Evolutionary conservation across 2,329 filamentous ascomycete genomes (phyloP).

Genomic region (Onygenales sp.): DNA sequence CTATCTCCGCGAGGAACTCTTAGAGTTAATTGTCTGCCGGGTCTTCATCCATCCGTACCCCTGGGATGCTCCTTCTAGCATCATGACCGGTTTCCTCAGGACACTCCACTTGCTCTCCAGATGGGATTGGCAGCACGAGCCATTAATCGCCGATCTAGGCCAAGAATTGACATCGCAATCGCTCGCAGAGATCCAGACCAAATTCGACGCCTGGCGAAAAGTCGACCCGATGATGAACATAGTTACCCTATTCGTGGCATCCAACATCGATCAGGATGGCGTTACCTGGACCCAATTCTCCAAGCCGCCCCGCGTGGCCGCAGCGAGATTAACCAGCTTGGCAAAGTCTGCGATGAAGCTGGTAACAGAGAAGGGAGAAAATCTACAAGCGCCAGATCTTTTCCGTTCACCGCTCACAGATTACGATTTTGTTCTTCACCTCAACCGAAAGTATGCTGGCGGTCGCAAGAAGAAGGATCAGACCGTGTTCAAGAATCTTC

Average conservation of each 20-base stretch:
- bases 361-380: conserved; percentile 44
- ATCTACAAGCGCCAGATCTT: conserved; percentile 49
- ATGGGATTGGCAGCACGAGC: conserved; percentile 86
- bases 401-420: conserved; percentile 66
- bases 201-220: conserved; percentile 75
- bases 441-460: conserved; percentile 47
- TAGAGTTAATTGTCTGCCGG: conserved; percentile 72
- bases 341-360: conserved; percentile 65
- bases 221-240: conserved; percentile 84
- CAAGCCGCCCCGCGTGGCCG: conserved; percentile 69
- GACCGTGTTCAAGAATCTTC: conserved; percentile 66
- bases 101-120: conserved; percentile 68
- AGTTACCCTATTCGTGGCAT: conserved; percentile 70
- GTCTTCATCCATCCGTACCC: conserved; percentile 75
- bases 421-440: conserved; percentile 76
- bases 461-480: conserved; percentile 25
- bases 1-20: conserved; percentile 68
- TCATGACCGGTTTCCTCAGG: conserved; percentile 70
- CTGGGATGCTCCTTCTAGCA: conserved; percentile 66
- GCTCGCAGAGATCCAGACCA: conserved; percentile 54
- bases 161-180: conserved; percentile 52
- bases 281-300: conserved; percentile 66
- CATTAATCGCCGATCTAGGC: conserved; percentile 69
- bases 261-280: conserved; percentile 67
- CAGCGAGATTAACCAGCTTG: conserved; percentile 70